Percentiles rank a stretch among this genome's conserved stretches.
Conservation (phyloP, 352 stramenopile genomes). For the Halophytophthora polymorphica region DNA sequence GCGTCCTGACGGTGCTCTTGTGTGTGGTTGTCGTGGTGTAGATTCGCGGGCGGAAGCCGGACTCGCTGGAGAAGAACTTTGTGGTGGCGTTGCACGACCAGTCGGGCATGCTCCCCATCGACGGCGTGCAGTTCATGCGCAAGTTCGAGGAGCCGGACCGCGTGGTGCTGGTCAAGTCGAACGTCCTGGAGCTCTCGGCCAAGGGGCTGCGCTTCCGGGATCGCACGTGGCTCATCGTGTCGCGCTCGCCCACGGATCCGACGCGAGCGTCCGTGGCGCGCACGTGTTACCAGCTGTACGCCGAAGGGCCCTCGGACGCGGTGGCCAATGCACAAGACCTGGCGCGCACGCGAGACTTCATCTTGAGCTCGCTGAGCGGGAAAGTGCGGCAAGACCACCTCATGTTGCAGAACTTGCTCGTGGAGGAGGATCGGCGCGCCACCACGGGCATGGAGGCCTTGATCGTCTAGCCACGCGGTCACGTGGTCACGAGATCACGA, state of each 20-base stretch:
- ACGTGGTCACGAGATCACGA: no score
- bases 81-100: constrained; percentile 27
- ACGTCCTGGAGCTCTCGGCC: constrained; percentile 20
- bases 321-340: constrained; percentile 11
- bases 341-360: constrained; percentile 20
- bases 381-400: constrained; percentile 27
- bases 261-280: constrained; percentile 20
- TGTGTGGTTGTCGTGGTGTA: constrained; percentile 2
- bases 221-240: constrained; percentile 34
- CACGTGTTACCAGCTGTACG: constrained; percentile 31
- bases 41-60: constrained; percentile 24
- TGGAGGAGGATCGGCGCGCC: constrained; percentile 25
- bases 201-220: constrained; percentile 28
- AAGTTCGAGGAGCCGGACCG: constrained; percentile 30
- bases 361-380: constrained; percentile 26
- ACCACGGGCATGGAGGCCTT: constrained; percentile 15
- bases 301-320: constrained; percentile 17
- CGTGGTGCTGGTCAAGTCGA: constrained; percentile 28
- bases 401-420: constrained; percentile 30
- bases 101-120: constrained; percentile 23
- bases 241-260: constrained; percentile 25
- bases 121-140: constrained; percentile 32
- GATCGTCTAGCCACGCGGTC: constrained; percentile 5
- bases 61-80: constrained; percentile 38
- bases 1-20: background rate